Conservation (phyloP, 78 protist species). For the Dictyostelium firmibasis region DNA sequence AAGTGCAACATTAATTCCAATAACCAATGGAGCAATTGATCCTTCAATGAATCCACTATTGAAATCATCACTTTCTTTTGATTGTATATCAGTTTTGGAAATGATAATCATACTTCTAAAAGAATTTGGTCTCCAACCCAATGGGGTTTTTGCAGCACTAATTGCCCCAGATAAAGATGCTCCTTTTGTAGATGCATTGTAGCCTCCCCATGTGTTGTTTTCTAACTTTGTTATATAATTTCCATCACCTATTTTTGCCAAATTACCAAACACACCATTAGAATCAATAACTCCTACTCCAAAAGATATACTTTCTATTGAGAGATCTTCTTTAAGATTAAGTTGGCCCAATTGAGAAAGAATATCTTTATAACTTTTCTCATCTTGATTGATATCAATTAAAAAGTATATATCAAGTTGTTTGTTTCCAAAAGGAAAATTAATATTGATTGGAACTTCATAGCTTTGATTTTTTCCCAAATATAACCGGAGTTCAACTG, state of each 20-base stretch:
- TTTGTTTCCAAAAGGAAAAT: background rate
- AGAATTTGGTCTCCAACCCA: background rate
- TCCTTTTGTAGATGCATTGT: background rate
- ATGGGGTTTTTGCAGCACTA: background rate
- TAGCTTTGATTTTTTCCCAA: background rate
- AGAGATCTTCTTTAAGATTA: background rate
- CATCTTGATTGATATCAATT: background rate
- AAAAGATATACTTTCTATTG: background rate
- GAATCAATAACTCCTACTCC: background rate
- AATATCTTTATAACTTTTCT: no score
- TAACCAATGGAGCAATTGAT: slow-evolving; percentile 1
- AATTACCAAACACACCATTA: background rate
- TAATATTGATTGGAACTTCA: background rate
- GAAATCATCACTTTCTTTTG: background rate
- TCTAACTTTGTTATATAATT: background rate
- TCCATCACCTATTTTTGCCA: background rate
- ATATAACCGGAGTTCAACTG: background rate
- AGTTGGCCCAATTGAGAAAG: background rate
- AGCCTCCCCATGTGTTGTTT: background rate
- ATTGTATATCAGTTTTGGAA: background rate
- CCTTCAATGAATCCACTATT: background rate
- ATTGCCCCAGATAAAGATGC: background rate
- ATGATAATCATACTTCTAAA: background rate
- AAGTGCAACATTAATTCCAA: background rate
- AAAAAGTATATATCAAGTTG: background rate